Conservation (phyloP, 768 basidiomycete species). For the Clavaria fumosa region DNA sequence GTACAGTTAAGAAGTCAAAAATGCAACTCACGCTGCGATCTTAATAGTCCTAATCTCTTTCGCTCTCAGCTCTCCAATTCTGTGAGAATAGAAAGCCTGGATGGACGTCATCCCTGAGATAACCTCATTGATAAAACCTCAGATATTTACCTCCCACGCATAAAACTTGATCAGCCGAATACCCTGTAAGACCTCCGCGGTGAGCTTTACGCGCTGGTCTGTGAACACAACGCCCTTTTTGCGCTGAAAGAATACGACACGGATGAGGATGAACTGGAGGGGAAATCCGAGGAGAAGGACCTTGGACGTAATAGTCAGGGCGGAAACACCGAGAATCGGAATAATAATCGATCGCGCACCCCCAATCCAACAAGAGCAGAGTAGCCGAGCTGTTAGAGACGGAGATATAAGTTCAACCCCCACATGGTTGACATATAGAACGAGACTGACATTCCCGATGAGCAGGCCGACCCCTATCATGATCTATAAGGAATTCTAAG, state of each 20-base stretch:
- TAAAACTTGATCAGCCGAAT: slow-evolving; percentile 33
- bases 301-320: slow-evolving; percentile 11
- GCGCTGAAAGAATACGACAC: slow-evolving; percentile 28
- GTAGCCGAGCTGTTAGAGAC: slow-evolving; percentile 26
- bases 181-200: slow-evolving; percentile 35
- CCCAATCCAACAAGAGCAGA: slow-evolving; percentile 40
- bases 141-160: slow-evolving; percentile 26
- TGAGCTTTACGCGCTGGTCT: slow-evolving; percentile 35
- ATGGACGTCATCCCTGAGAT: no score
- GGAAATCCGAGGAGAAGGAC: slow-evolving; percentile 35
- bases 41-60: slow-evolving; percentile 12
- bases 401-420: neutral
- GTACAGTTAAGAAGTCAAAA: neutral
- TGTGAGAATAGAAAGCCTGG: slow-evolving; percentile 18
- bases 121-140: no score
- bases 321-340: slow-evolving; percentile 6
- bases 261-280: slow-evolving; percentile 27
- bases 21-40: slow-evolving; percentile 12
- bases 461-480: slow-evolving; percentile 34
- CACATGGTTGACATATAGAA: neutral
- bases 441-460: slow-evolving; percentile 26
- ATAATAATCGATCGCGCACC: no score
- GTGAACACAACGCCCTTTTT: slow-evolving; percentile 34
- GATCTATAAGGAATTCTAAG: slow-evolving; percentile 24
- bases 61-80: slow-evolving; percentile 11